These are phyloP conservation scores for Rhodotorula kratochvilovae DNA, from an alignment of 768 basidiomycete genomes.

Conservation along the genomic window DNA sequence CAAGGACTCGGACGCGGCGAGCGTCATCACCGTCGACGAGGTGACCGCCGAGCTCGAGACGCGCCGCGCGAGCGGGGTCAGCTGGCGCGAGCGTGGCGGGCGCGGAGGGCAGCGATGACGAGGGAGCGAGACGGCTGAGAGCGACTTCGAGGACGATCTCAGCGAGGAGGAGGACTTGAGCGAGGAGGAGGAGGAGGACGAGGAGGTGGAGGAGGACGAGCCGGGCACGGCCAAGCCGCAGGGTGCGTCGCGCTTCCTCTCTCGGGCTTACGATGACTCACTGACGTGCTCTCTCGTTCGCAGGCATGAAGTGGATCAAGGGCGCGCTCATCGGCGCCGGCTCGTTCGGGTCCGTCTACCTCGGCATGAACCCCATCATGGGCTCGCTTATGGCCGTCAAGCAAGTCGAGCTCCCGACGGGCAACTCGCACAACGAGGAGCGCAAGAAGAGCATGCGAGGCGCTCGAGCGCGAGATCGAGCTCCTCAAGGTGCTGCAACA, in stretches of 20 bases:
- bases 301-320: conserved; percentile 89
- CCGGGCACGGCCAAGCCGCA: conserved; percentile 11
- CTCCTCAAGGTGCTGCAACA: conserved; percentile 94
- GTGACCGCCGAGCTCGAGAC: conserved; percentile 90
- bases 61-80: conserved; percentile 45
- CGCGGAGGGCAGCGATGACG: neutral
- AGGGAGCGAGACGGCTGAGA: conserved; percentile 49
- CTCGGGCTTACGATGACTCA: neutral
- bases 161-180: conserved; percentile 9
- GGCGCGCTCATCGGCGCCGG: conserved; percentile 96
- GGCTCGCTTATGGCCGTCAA: conserved; percentile 99
- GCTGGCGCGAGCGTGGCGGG: conserved; percentile 61
- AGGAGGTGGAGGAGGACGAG: conserved; percentile 2
- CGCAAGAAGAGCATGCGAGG: conserved; percentile 66
- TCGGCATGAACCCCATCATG: conserved; percentile 89
- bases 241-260: neutral
- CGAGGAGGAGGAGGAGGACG: conserved; percentile 14
- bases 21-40: conserved; percentile 86
- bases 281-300: neutral
- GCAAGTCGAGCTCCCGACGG: conserved; percentile 86
- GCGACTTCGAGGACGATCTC: conserved; percentile 1
- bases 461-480: conserved; percentile 90
- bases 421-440: conserved; percentile 59
- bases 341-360: conserved; percentile 71
- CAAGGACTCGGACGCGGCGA: conserved; percentile 39